Evolutionary conservation across 306 rosid species (phyloP), one percentile per base, ranked within the genome.

Genomic region (Delonix regia): DNA sequence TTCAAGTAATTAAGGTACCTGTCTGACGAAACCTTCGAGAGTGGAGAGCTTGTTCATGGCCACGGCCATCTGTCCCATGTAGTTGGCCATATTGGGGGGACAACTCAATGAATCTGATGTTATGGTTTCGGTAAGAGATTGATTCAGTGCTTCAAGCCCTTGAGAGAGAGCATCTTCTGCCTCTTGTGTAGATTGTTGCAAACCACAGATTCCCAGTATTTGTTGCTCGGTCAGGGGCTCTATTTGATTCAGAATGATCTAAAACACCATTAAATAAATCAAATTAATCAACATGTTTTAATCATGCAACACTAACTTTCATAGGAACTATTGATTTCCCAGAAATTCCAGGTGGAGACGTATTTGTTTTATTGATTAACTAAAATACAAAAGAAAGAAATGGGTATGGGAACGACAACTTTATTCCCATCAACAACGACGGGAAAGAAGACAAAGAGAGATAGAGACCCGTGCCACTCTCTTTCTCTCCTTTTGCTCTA

Each of bases 201-300:
- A 79, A 55, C 88, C 97, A 71, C 89, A 96, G 19, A 96, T 88
- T 15, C 88, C 94, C 74, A 93, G 5, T 83, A 96, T 85, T 85
- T 96, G 99, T 62, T 93, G 99, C 89, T 96, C 99, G 69, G 96
- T 85, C 25, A 96, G 64, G 16, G 99, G 98, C 87, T 96, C 98
- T 52, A 96, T 83, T 83, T 93, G 94, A 66, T 82, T 83, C 80
- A 84, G 18, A 73, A 93, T 68, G 15, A 96, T 86, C 99, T 93
- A 44, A 28, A 36, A 28, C 75, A 70, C 9, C 27, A 53, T 53
- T 3, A 13, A 70, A 15, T 13, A 9, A 72, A 78, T 52, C 25
- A 34, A 14, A 16, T 30, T 30, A 61, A 15, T 67, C 15, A 16
- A 25, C 30, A 14, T 21, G 7, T 73, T 67, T 56, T 28, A 44